Conservation (phyloP, 176 grass and related monocot genomes). For the Cenchrus fungigraminus region DNA sequence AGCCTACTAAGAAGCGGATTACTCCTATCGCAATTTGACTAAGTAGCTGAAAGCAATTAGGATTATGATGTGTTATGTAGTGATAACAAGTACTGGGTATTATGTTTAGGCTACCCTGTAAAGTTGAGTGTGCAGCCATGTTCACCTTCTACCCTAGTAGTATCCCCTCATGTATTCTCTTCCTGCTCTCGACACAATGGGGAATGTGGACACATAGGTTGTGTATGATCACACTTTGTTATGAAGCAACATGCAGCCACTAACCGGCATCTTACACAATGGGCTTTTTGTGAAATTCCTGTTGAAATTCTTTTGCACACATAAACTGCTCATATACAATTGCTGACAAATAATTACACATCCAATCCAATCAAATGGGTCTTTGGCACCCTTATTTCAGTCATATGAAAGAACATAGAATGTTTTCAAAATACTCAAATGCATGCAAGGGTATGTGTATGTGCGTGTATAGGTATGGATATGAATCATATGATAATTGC, state of each 20-base stretch:
- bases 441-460: conserved; percentile 1
- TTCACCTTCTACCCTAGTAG: conserved; percentile 9
- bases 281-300: background rate
- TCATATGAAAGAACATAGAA: conserved; percentile 43
- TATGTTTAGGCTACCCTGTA: conserved; percentile 45
- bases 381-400: conserved; percentile 45
- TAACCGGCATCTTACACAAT: background rate
- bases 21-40: conserved; percentile 75
- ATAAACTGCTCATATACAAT: conserved; percentile 18
- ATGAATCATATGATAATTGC: background rate
- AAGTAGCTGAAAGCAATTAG: conserved; percentile 45
- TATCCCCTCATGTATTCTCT: background rate
- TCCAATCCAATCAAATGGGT: conserved; percentile 32
- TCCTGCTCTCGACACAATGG: conserved; percentile 11
- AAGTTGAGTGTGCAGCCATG: conserved; percentile 33
- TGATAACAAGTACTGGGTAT: conserved; percentile 29
- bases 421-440: conserved; percentile 42
- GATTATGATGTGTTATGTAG: conserved; percentile 32
- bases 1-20: conserved; percentile 78
- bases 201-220: conserved; percentile 8
- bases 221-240: conserved; percentile 14
- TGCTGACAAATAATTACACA: conserved; percentile 37
- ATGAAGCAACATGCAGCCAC: background rate
- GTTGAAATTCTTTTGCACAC: conserved; percentile 1
- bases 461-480: background rate